Evolutionary conservation across 768 basidiomycete genomes (phyloP), one percentile per base, ranked within the genome.

Genomic region (Hericium alpestre): DNA sequence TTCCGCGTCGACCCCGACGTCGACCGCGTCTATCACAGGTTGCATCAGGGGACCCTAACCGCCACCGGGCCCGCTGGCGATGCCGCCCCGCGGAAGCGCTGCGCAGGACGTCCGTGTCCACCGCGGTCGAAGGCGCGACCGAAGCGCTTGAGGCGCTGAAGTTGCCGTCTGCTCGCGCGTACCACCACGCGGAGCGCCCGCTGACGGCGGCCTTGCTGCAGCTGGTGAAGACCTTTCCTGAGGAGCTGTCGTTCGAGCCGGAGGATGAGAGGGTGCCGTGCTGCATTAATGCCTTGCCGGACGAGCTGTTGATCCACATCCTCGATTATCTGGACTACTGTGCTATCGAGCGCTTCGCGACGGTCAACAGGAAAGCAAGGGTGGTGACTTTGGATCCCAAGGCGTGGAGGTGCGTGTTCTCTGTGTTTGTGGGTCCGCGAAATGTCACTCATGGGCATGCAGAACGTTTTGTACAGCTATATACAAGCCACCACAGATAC

Each of bases 1-100:
- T 93, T 93, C 67, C 80, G 85, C 54, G 71, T 86, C 70, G 80
- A 93, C 58, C 74, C 85, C 38, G 73, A 87, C 59, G 87, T 93
- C 38, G 91, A 93, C 66, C 76, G 77, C 58, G 77, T 79, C 1
- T 92, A 87, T 69, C 74, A 78, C 58, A 73, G 75, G 43, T 75
- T 82, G 58, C 84, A 88, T 64, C 71, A 65, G 46, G 66, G 63
- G 56, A 27, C 55, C 10, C 18, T 43, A 20, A 56, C 57, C 23
- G 38, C 55, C 6, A 41, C 38, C 1, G 52, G 54, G 13, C 20
- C 55, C 8, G 18, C 50, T n/a, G 32, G 38, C 9, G n/a, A n/a
- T 16, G 9, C 53, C 13, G 27, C 49, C 38, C 22, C 18, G 9
- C 11, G 39, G 52, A 38, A 20, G 9, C 20, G 9, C n/a, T 12